Base-by-base conservation (phyloP, 352 stramenopile genomes). In the Pythium biforme region DNA sequence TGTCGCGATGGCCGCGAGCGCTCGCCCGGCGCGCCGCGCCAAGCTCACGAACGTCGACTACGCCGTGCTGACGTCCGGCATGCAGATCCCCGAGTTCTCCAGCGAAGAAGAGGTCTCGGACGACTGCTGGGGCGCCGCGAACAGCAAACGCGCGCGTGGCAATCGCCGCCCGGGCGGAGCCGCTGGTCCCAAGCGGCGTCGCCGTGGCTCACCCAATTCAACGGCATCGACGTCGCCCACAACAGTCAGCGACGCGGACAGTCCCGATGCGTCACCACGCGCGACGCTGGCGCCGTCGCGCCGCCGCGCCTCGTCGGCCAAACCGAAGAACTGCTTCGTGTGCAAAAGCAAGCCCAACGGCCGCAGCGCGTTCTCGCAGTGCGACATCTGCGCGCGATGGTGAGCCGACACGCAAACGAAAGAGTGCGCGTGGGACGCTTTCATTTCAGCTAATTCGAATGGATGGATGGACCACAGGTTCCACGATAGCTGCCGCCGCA, bases 31-130 rank as follows among this genome's bases (percentile, higher is more conserved):
- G 55, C 83, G 83, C 54, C 85, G 85, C 31, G 83, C 79, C 26
- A 92, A 92, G 75, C 79, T 83, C 46, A 76, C 76, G 29, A 82
- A 86, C 51, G 77, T 92, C 29, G 81, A 92, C 75, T 92, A 92
- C 63, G 83, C 83, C 27, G 77, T 89, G 70, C 72, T 92, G n/a
- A 74, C 72, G 12, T 89, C 83, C 0, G 83, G 83, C 9, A 77
- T 88, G 73, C 79, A 89, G 61, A 89, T 92, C 64, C 83, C 83
- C 48, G 81, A 90, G 76, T 90, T 88, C 72, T 92, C 83, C 26
- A 86, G 72, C 51, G 79, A 88, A 41, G 69, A 83, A 14, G 80
- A 89, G 22, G 48, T 40, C 20, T 88, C 77, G 55, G 74, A 77
- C 58, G 80, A 88, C 29, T 43, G n/a, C 27, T 53, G 56, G 40